Evolutionary conservation across 1,139 yeast genomes (phyloP).

Genomic region (Saccharomyces hybrid): DNA sequence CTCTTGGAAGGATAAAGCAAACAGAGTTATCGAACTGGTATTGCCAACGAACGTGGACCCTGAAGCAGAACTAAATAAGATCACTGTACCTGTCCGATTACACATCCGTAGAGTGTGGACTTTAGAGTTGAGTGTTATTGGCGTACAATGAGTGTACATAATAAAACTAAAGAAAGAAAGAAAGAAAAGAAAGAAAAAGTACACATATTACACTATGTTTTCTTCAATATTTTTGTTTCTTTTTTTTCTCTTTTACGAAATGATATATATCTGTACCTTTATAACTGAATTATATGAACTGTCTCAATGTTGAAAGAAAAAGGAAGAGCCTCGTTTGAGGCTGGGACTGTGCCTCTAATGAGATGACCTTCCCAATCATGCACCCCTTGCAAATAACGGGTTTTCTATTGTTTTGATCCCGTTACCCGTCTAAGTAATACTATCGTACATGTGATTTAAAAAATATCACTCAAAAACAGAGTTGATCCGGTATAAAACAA

Average conservation of each 20-base stretch:
- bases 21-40: constrained; percentile 15
- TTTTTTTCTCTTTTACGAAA: background rate
- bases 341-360: no score
- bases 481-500: background rate
- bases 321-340: no score
- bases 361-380: background rate
- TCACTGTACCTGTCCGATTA: constrained; percentile 29
- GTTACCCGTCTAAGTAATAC: background rate
- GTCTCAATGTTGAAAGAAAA: background rate
- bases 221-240: background rate
- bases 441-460: background rate
- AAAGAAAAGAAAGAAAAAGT: background rate
- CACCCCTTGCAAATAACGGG: background rate
- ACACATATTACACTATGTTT: background rate
- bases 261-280: background rate
- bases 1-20: constrained; percentile 16
- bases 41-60: constrained; percentile 17
- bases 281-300: background rate
- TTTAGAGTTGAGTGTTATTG: constrained; percentile 36
- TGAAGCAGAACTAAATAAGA: constrained; percentile 17
- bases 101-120: constrained; percentile 40
- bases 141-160: constrained; percentile 30
- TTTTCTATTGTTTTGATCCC: background rate
- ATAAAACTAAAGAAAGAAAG: background rate
- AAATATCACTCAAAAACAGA: background rate